Percentiles rank a stretch among this genome's conserved stretches.
phyloP scores from a whole-genome alignment of 2,329 filamentous ascomycete genomes.

The Exophiala alcalophila region DNA sequence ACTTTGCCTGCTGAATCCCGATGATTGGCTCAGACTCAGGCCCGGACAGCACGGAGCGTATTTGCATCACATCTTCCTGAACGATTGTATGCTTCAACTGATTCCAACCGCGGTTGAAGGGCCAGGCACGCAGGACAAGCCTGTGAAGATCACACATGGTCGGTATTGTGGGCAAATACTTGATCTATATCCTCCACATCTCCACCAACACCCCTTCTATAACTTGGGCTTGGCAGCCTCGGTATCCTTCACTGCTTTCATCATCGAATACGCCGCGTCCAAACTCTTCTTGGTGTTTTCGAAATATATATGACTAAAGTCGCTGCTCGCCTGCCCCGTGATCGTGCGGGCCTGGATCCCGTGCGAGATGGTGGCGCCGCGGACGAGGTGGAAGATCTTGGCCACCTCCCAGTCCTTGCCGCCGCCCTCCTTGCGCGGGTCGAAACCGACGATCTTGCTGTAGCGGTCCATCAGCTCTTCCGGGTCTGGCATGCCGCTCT shows the following conservation, averaged over 20 bases:
- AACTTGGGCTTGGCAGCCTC: too few relatives aligned
- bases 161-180: too few relatives aligned
- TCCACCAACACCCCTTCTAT: too few relatives aligned
- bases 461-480: constrained; percentile 21
- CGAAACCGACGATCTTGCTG: constrained; percentile 14
- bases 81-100: too few relatives aligned
- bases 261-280: constrained; percentile 14
- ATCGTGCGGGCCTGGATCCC: constrained; percentile 25
- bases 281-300: constrained; percentile 20
- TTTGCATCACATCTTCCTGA: too few relatives aligned
- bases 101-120: too few relatives aligned
- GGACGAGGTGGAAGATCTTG: constrained; percentile 21
- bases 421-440: constrained; percentile 13
- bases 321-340: constrained; percentile 24
- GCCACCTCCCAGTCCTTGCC: constrained; percentile 23
- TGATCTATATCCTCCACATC: too few relatives aligned
- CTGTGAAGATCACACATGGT: too few relatives aligned
- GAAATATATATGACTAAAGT: constrained; percentile 21
- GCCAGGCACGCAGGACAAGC: too few relatives aligned
- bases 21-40: too few relatives aligned
- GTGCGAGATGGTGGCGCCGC: constrained; percentile 23
- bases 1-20: too few relatives aligned
- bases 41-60: too few relatives aligned
- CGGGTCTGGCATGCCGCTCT: constrained; percentile 18
- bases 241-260: constrained; percentile 3